These are phyloP conservation scores for Mycena galopus DNA, from an alignment of 768 basidiomycete genomes.

Conservation along the genomic window DNA sequence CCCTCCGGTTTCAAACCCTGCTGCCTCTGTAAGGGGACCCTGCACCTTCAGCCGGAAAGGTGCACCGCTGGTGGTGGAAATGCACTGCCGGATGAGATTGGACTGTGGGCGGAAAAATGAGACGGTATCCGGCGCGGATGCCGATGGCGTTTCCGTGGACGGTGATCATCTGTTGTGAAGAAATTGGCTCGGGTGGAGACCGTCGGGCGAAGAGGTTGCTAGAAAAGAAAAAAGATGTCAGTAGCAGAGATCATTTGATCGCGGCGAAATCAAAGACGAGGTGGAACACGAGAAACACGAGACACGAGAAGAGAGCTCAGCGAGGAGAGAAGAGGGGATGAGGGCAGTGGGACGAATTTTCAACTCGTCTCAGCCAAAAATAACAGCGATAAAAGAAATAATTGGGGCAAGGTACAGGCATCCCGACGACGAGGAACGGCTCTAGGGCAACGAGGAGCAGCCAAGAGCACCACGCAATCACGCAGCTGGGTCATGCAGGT, in stretches of 20 bases:
- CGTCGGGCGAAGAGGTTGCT: slow-evolving; percentile 20
- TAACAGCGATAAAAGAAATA: slow-evolving; percentile 13
- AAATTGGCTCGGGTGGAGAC: slow-evolving; percentile 1
- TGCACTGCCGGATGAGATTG: too few relatives aligned
- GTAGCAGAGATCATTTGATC: slow-evolving; percentile 13
- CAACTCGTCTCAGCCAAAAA: slow-evolving; percentile 1
- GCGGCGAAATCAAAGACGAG: slow-evolving; percentile 10
- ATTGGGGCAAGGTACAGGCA: slow-evolving; percentile 4
- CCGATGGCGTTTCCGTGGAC: neutral
- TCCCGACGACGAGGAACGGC: neutral
- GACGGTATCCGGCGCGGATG: too few relatives aligned
- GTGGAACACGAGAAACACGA: too few relatives aligned
- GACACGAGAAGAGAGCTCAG: slow-evolving; percentile 7
- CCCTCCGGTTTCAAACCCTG: too few relatives aligned
- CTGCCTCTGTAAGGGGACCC: too few relatives aligned
- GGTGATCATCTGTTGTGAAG: neutral
- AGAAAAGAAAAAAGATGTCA: slow-evolving; percentile 9
- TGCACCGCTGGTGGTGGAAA: too few relatives aligned
- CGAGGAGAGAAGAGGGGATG: slow-evolving; percentile 1
- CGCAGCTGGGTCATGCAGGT: too few relatives aligned
- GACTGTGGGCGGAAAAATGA: too few relatives aligned
- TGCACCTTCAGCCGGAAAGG: too few relatives aligned
- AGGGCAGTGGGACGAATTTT: slow-evolving; percentile 1
- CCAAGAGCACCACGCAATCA: too few relatives aligned
- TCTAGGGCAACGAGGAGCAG: too few relatives aligned